phyloP scores from a whole-genome alignment of 2,329 filamentous ascomycete species.

The Colletotrichum gloeosporioides region DNA sequence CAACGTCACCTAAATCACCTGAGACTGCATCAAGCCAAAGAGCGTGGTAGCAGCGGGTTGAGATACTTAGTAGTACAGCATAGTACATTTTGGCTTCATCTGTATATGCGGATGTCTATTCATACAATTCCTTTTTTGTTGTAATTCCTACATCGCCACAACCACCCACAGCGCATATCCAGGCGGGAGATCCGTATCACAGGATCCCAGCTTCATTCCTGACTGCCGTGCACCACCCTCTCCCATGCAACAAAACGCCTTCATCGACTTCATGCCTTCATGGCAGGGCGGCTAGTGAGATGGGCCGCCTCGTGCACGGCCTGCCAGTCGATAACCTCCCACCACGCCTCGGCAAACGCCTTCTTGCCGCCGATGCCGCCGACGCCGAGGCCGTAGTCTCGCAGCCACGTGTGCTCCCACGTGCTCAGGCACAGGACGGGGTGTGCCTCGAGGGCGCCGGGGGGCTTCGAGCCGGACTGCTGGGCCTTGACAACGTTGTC shows the following conservation, averaged over 20 bases:
- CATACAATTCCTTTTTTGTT: slow-evolving; percentile 19
- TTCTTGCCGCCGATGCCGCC: slow-evolving; percentile 74
- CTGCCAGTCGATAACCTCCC: slow-evolving; percentile 86
- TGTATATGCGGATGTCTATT: slow-evolving; percentile 20
- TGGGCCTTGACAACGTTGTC: slow-evolving; percentile 37
- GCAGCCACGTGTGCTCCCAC: slow-evolving; percentile 93
- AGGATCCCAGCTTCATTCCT: not conserved
- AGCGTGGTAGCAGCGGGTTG: not conserved
- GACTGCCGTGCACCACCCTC: not conserved
- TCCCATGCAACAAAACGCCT: not conserved
- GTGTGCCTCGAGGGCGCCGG: slow-evolving; percentile 71
- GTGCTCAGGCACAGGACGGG: slow-evolving; percentile 92
- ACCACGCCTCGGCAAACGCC: slow-evolving; percentile 81
- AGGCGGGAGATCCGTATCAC: not conserved
- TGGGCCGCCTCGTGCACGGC: slow-evolving; percentile 58
- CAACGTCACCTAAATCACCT: not conserved
- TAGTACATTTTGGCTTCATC: slow-evolving; percentile 15
- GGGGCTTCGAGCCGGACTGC: slow-evolving; percentile 47
- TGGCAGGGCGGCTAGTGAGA: slow-evolving; percentile 5
- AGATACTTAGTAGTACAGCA: slow-evolving; percentile 10
- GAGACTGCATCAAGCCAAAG: not conserved
- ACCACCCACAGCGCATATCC: not conserved
- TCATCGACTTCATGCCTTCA: not conserved
- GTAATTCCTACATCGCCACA: slow-evolving; percentile 15
- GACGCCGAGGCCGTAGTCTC: slow-evolving; percentile 71